Evolutionary conservation across 495 filamentous ascomycete species (phyloP).

Genomic region (Paragyromitra xinjiangensis): DNA sequence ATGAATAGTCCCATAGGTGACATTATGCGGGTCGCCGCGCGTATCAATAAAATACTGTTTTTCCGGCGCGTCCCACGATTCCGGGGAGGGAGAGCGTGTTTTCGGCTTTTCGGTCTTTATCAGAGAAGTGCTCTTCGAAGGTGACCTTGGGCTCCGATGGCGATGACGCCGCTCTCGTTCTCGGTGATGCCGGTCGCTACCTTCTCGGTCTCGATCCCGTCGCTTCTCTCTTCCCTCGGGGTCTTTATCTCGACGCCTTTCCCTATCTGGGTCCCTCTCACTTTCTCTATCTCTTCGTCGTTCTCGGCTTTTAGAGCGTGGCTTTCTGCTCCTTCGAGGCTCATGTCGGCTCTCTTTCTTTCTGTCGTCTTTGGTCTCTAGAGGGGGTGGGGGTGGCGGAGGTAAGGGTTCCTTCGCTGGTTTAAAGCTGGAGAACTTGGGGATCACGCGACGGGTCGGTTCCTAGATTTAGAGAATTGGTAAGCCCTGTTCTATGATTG

Average conservation of each 20-base stretch:
- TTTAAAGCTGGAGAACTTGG: conserved; percentile 57
- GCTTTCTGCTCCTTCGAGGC: conserved; percentile 16
- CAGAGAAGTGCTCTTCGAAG: conserved; percentile 14
- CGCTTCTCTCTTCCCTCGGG: conserved; percentile 19
- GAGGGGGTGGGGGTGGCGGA: conserved; percentile 12
- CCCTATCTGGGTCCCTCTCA: conserved; percentile 18
- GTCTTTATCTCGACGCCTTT: conserved; percentile 27
- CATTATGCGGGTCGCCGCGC: conserved; percentile 70
- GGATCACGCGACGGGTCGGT: conserved; percentile 48
- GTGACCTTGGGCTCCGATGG: conserved; percentile 25
- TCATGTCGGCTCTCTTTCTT: conserved; percentile 15
- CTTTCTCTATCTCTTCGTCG: conserved; percentile 16
- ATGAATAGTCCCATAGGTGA: conserved; percentile 70
- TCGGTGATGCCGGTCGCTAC: conserved; percentile 10
- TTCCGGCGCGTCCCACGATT: conserved; percentile 46
- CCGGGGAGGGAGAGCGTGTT: conserved; percentile 45
- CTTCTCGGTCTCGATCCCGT: conserved; percentile 23
- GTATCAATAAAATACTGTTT: conserved; percentile 62
- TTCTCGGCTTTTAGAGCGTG: conserved; percentile 44
- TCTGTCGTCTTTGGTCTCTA: conserved; percentile 16
- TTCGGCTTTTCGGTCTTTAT: conserved; percentile 9
- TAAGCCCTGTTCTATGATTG: background rate
- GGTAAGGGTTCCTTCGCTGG: conserved; percentile 37
- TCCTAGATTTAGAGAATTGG: conserved; percentile 33
- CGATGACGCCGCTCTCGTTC: conserved; percentile 27